Evolutionary conservation across 805 yeast genomes (phyloP).

Genomic region (Torulaspora franciscae): DNA sequence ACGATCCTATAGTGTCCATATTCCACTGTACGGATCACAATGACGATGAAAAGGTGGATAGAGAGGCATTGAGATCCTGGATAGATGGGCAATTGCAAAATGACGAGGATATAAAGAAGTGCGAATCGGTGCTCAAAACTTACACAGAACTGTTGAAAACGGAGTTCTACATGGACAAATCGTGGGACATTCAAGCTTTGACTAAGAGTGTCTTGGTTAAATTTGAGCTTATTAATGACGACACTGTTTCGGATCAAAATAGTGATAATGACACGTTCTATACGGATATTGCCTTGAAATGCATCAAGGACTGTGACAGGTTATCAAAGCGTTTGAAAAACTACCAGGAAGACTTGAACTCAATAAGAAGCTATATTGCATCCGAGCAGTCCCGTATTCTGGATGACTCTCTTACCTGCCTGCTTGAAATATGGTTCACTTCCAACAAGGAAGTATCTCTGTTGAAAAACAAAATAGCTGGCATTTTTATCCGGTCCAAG

Average conservation of each 20-base stretch:
- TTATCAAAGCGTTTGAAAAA: constrained; percentile 21
- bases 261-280: constrained; percentile 40
- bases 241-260: constrained; percentile 1
- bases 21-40: constrained; percentile 2
- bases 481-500: constrained; percentile 61
- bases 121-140: constrained; percentile 27
- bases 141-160: constrained; percentile 29
- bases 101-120: constrained; percentile 19
- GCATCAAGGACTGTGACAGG: constrained; percentile 46
- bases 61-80: constrained; percentile 8
- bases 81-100: constrained; percentile 8
- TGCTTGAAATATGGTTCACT: constrained; percentile 28
- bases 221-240: constrained; percentile 18
- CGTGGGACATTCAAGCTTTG: constrained; percentile 35
- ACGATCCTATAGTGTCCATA: constrained; percentile 14
- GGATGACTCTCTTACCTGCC: constrained; percentile 42
- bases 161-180: constrained; percentile 26
- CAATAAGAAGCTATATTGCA: constrained; percentile 16
- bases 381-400: constrained; percentile 41
- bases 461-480: constrained; percentile 44
- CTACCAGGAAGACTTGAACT: constrained; percentile 13
- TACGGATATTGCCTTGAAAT: constrained; percentile 50
- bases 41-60: constrained; percentile 3
- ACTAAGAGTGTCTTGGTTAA: constrained; percentile 28
- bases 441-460: constrained; percentile 15